Conservation (phyloP, 192 early-diverging fungal species). For the Coemansia sp. region DNA sequence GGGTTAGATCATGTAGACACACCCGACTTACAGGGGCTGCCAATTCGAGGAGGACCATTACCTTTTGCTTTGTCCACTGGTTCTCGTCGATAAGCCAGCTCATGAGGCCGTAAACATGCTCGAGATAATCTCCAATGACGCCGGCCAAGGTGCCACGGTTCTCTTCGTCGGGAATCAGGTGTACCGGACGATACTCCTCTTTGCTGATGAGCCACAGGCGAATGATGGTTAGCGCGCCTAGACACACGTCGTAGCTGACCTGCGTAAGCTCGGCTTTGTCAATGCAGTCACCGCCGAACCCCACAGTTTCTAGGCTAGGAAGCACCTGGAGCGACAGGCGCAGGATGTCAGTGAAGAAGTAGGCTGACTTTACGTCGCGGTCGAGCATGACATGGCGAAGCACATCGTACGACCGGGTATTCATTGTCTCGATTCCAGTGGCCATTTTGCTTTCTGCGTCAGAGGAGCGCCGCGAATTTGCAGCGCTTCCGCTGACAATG, state of each 20-base stretch:
- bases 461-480: background rate
- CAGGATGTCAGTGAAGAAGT: conserved; percentile 35
- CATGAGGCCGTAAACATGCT: conserved; percentile 18
- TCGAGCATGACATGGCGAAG: conserved; percentile 33
- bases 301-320: background rate
- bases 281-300: background rate
- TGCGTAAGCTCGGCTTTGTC: conserved; percentile 10
- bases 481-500: background rate
- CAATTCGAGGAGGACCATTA: background rate
- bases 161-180: conserved; percentile 3
- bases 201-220: conserved; percentile 38
- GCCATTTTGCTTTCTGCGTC: conserved; percentile 4
- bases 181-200: conserved; percentile 34
- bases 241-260: conserved; percentile 17
- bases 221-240: conserved; percentile 31
- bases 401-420: conserved; percentile 16
- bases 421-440: conserved; percentile 4
- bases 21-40: background rate
- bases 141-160: background rate
- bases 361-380: conserved; percentile 10
- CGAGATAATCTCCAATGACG: conserved; percentile 17
- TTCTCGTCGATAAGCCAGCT: conserved; percentile 25
- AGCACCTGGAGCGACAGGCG: conserved; percentile 19
- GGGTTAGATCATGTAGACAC: no score
- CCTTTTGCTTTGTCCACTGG: conserved; percentile 33